Evolutionary conservation across 108 stramenopile genomes (phyloP), one percentile per base, ranked within the genome.

Genomic region (Nitzschia inconspicua): DNA sequence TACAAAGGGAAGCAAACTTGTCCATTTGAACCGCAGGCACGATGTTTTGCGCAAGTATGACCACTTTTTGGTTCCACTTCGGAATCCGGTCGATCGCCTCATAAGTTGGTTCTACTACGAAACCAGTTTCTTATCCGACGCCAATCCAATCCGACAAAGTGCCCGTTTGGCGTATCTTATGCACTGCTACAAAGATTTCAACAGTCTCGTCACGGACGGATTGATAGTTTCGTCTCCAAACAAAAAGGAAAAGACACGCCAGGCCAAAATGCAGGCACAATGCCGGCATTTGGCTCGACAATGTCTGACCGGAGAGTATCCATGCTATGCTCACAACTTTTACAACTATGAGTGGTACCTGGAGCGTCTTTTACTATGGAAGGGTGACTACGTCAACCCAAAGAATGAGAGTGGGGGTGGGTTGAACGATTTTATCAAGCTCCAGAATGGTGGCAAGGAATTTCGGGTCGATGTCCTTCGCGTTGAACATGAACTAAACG

Each of bases 81-180:
- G 80, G 8, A 67, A 81, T 57, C 80, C 80, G 20, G 30, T 65
- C 27, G 67, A 81, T 64, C 60, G 80, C 22, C 60, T 81, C 4
- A 25, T 77, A 13, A 77, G 76, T 5, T 56, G 75, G 27, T 76
- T 75, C 55, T 62, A 74, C 10, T 81, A 48, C 23, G 47, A 48
- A 48, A 14, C 26, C 26, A 4, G 14, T 23, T 18, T 26, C 26
- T 48, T 48, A n/a, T n/a, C n/a, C n/a, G n/a, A n/a, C n/a, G n/a
- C n/a, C n/a, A n/a, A n/a, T n/a, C n/a, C n/a, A n/a, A n/a, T n/a
- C n/a, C n/a, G n/a, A n/a, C n/a, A n/a, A n/a, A n/a, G n/a, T n/a
- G n/a, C n/a, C n/a, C n/a, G n/a, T n/a, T n/a, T n/a, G n/a, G n/a
- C n/a, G n/a, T n/a, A n/a, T n/a, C n/a, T n/a, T n/a, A n/a, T n/a